Base-by-base conservation (phyloP, 495 filamentous ascomycete genomes). In the Lasiosphaeria miniovina region DNA sequence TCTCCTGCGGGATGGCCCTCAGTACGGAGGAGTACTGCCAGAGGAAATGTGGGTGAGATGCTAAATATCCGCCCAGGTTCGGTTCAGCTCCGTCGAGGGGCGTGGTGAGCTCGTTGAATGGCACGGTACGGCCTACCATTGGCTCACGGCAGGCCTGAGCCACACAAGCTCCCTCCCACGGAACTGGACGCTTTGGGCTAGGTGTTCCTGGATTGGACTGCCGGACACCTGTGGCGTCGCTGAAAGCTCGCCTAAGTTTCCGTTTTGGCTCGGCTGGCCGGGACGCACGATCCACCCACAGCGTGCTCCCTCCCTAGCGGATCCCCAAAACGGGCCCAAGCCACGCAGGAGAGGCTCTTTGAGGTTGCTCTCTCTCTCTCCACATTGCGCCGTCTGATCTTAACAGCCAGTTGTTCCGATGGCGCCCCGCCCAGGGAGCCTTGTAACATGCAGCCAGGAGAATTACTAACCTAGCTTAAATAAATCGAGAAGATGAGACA, bases 211-310 rank as follows among this genome's bases (percentile, higher is more conserved):
- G 49, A 61, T 60, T 51, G 57, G 65, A 60, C 45, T 31, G n/a
- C 32, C 10, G 14, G 36, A 36, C 38, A 35, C 35, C 59, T 56
- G 62, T 65, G 69, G 67, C 67, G 63, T 53, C 59, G 68, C 70
- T 73, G 70, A 73, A 66, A 59, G 64, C 61, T 71, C 69, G 67
- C 54, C 53, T 63, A 63, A 60, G 3, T 65, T 68, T 45, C 70
- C 68, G 46, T 38, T 66, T 69, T 38, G 51, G 65, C 4, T 41
- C 24, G 46, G 59, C 62, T 52, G 54, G 65, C 50, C 61, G 52
- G 43, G 43, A 53, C 41, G 41, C 46, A 59, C 59, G n/a, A 35
- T 40, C 58, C 35, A 50, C 12, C 34, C 56, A 33, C 33, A 57
- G 49, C 36, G 12, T 33, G 55, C 36, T 24, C 24, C 24, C 10